Base-by-base conservation (phyloP, 805 yeast genomes). In the Teunomyces pallodes region DNA sequence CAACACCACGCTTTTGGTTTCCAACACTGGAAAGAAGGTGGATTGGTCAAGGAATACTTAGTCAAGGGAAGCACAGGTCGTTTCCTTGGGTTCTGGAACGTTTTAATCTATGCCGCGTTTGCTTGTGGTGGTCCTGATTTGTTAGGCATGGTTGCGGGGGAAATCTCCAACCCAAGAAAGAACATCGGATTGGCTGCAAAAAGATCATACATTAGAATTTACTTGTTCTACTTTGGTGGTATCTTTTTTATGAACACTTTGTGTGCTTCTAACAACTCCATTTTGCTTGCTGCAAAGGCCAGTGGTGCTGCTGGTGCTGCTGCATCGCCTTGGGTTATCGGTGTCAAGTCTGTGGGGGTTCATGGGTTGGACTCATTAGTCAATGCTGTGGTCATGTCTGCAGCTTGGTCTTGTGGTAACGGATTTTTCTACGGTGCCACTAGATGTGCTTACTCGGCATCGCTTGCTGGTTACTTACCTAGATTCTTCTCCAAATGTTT, bases 381-480 rank as follows among this genome's bases (percentile, higher is more conserved):
- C 16, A 69, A 69, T 51, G 69, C 64, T 2, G 61, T 61, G 16
- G 57, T 68, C 28, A 64, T 69, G 52, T 50, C 67, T 9, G 58
- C 73, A 2, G 71, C 71, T 2, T 68, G 69, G 67, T 65, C 70
- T 16, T 66, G 72, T 52, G 74, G 72, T 41, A 67, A 65, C 48
- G 70, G 65, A 1, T 68, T 65, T 48, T 56, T 62, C 24, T 69
- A 65, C 45, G 67, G 67, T n/a, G 66, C 73, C 5, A 63, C 70
- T 20, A 60, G 73, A 62, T 52, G 61, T 30, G 62, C 66, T 4
- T 69, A 66, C 56, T 79, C 94, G 1, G 86, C 91, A 0, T 84
- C 88, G 55, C 83, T 90, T 31, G 90, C 96, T 2, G 96, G 96
- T 46, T 88, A 88, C 63, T 86, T 92, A 1, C 96, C 96, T 9